phyloP scores from a whole-genome alignment of 345 rosid genomes.

The Nasturtium officinale region DNA sequence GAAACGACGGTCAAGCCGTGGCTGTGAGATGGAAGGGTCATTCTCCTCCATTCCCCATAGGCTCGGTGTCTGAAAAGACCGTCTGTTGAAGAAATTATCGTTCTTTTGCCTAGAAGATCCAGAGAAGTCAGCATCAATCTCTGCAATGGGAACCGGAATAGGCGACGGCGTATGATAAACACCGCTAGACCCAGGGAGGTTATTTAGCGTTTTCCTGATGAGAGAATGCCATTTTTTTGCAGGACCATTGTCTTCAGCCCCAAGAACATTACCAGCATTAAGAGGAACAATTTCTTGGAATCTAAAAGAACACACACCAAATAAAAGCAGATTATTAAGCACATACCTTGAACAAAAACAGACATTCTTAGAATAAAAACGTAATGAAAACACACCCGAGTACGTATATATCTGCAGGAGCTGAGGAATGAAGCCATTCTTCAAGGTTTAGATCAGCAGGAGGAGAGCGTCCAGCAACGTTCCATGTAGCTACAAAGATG shows the following conservation, averaged over 20 bases:
- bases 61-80: conserved; percentile 88
- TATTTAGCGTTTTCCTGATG: conserved; percentile 77
- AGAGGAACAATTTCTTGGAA: conserved; percentile 99
- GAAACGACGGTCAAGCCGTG: conserved; percentile 73
- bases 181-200: conserved; percentile 68
- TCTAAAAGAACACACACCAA: conserved; percentile 44
- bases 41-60: conserved; percentile 84
- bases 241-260: conserved; percentile 97
- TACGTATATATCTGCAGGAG: conserved; percentile 95
- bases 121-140: conserved; percentile 92
- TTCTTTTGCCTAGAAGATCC: conserved; percentile 90
- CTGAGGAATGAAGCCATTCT: conserved; percentile 95
- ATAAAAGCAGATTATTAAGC: neutral
- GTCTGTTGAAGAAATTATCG: conserved; percentile 76
- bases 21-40: conserved; percentile 69
- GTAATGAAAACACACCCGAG: conserved; percentile 64
- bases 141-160: conserved; percentile 85
- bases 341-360: conserved; percentile 22
- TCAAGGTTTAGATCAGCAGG: conserved; percentile 79
- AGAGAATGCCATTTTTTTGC: conserved; percentile 94
- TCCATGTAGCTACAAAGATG: conserved; percentile 92
- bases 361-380: neutral
- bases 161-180: conserved; percentile 81
- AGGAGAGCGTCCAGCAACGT: conserved; percentile 96
- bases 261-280: conserved; percentile 94